These are phyloP conservation scores for Beauveria varroae DNA, from an alignment of 2,329 filamentous ascomycete species.

Conservation along the genomic window DNA sequence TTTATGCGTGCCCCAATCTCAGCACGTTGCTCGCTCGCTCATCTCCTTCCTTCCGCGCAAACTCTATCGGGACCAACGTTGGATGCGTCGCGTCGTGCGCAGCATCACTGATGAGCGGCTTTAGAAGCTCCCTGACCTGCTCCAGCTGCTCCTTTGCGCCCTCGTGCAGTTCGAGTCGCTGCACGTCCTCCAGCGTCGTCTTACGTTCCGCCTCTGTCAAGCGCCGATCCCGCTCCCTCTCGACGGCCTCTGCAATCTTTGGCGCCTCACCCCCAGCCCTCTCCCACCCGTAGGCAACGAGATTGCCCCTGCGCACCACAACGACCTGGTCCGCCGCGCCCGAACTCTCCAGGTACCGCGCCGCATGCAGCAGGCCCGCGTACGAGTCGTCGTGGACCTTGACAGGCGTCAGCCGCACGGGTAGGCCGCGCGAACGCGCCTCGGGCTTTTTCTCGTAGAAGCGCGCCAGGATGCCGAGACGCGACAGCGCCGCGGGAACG, in stretches of 20 bases:
- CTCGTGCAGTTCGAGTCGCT: conserved; percentile 17
- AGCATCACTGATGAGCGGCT: conserved; percentile 14
- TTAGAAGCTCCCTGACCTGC: conserved; percentile 21
- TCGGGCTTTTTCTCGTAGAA: conserved; percentile 30
- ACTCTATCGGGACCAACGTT: conserved; percentile 16
- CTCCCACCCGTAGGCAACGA: conserved; percentile 24
- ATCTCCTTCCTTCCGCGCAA: conserved; percentile 13
- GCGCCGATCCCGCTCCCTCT: conserved; percentile 21
- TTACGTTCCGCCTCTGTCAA: conserved; percentile 21
- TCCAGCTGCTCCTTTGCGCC: conserved; percentile 17
- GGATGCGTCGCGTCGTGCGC: conserved; percentile 8
- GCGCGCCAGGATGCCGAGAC: conserved; percentile 34
- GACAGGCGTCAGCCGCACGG: conserved; percentile 33
- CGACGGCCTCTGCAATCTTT: conserved; percentile 15
- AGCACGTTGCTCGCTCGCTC: conserved; percentile 1
- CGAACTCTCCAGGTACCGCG: conserved; percentile 28
- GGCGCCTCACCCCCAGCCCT: conserved; percentile 14
- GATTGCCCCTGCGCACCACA: conserved; percentile 30
- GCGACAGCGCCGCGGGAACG: conserved; percentile 33
- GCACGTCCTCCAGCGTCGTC: conserved; percentile 19
- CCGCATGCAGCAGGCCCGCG: conserved; percentile 28
- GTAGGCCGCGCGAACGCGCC: conserved; percentile 27
- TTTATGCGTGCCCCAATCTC: conserved; percentile 2
- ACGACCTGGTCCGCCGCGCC: conserved; percentile 27
- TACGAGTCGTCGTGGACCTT: conserved; percentile 40